phyloP scores from a whole-genome alignment of 1,284 basidiomycete species.

The Trichosporon asahii region DNA sequence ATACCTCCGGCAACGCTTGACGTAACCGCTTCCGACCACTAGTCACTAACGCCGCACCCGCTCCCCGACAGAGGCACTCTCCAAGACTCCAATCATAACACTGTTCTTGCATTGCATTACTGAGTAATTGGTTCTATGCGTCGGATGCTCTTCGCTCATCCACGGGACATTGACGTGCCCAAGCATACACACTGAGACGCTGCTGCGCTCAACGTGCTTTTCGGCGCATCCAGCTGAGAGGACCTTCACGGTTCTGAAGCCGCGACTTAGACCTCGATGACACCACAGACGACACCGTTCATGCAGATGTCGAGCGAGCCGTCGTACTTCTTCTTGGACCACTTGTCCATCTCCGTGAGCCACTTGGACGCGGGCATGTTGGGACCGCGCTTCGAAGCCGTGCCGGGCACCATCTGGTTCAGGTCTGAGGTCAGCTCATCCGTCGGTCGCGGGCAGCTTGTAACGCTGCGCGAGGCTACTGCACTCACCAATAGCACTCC shows the following conservation, averaged over 20 bases:
- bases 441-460: too few relatives aligned
- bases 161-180: too few relatives aligned
- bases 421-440: slow-evolving; percentile 30
- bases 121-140: neutral
- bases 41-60: neutral
- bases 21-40: too few relatives aligned
- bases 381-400: slow-evolving; percentile 36
- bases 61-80: neutral
- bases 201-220: too few relatives aligned
- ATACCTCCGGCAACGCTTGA: neutral
- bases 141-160: neutral
- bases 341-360: slow-evolving; percentile 43
- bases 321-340: slow-evolving; percentile 40
- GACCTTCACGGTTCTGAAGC: too few relatives aligned
- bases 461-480: too few relatives aligned
- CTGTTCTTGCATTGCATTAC: neutral
- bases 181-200: too few relatives aligned
- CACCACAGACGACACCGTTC: slow-evolving; percentile 43
- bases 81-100: neutral
- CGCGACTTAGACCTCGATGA: slow-evolving; percentile 38
- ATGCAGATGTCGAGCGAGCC: slow-evolving; percentile 44
- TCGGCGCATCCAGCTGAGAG: too few relatives aligned
- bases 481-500: slow-evolving; percentile 48
- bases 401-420: slow-evolving; percentile 50
- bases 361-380: slow-evolving; percentile 45